These are phyloP conservation scores for Hordeum marinum DNA, from an alignment of 176 grass and related monocot genomes.

Conservation along the genomic window DNA sequence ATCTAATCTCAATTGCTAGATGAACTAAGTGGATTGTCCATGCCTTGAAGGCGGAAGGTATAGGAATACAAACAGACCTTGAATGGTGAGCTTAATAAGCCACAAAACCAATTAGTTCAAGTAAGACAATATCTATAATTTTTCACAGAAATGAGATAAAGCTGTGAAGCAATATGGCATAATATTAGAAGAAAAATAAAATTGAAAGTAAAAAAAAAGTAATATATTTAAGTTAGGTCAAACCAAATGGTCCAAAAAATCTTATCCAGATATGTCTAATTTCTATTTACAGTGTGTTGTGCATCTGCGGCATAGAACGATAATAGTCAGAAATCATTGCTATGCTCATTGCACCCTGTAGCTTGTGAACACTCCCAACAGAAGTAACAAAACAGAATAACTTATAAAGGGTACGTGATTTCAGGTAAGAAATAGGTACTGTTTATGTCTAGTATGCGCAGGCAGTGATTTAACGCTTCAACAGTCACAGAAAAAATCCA, in stretches of 20 bases:
- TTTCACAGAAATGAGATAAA: too few species aligned
- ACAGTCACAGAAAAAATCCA: background rate
- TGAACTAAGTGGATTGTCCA: background rate
- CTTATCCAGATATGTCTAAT: background rate
- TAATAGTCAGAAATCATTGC: background rate
- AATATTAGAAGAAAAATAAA: background rate
- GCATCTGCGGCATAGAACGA: background rate
- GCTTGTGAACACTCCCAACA: background rate
- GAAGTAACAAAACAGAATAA: constrained; percentile 1
- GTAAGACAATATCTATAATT: too few species aligned
- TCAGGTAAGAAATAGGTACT: background rate
- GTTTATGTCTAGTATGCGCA: background rate
- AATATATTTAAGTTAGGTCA: background rate
- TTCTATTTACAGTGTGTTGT: background rate
- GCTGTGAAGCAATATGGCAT: background rate
- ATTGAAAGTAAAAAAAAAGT: background rate
- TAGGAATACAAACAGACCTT: background rate
- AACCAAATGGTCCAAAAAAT: background rate
- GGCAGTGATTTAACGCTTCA: background rate
- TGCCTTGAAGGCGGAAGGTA: background rate
- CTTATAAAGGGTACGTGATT: background rate
- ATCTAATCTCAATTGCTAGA: constrained; percentile 3
- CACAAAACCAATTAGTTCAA: background rate
- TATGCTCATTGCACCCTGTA: background rate
- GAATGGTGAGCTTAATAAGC: background rate